Evolutionary conservation across 495 filamentous ascomycete species (phyloP).

Genomic region (Xylaria cubensis): DNA sequence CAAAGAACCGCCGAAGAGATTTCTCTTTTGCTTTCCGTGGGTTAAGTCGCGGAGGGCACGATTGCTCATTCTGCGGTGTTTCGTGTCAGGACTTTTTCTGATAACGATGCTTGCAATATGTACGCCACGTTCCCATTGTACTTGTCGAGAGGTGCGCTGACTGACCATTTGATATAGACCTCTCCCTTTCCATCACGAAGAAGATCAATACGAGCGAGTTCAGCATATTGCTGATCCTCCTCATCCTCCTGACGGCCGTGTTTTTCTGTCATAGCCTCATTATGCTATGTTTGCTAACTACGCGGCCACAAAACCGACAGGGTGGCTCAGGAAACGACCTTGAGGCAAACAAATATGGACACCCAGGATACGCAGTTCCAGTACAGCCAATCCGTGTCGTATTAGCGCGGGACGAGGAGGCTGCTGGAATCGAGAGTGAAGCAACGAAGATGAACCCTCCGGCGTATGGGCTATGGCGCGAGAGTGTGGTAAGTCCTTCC

Average conservation of each 20-base stretch:
- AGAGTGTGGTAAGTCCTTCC: conserved; percentile 72
- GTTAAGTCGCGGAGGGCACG: conserved; percentile 60
- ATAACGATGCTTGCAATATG: conserved; percentile 63
- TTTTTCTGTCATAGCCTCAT: conserved; percentile 81
- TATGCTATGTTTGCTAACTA: conserved; percentile 69
- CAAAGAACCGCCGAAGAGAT: conserved; percentile 45
- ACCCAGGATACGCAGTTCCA: conserved; percentile 60
- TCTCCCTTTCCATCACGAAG: conserved; percentile 69
- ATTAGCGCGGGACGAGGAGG: conserved; percentile 68
- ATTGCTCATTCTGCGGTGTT: conserved; percentile 62
- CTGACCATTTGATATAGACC: conserved; percentile 56
- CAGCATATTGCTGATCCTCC: conserved; percentile 76
- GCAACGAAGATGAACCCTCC: conserved; percentile 71
- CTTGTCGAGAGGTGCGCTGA: not conserved
- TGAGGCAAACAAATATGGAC: not conserved
- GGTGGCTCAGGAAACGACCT: conserved; percentile 29
- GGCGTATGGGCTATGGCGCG: conserved; percentile 86
- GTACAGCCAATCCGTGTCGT: conserved; percentile 66
- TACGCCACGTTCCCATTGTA: conserved; percentile 44
- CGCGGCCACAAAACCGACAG: conserved; percentile 46
- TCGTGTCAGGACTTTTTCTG: conserved; percentile 63
- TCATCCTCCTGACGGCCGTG: conserved; percentile 74
- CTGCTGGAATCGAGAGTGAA: conserved; percentile 57
- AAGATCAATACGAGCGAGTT: conserved; percentile 65
- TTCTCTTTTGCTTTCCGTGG: conserved; percentile 59